Base-by-base conservation (phyloP, 306 rosid species). In the Acacia confusa region DNA sequence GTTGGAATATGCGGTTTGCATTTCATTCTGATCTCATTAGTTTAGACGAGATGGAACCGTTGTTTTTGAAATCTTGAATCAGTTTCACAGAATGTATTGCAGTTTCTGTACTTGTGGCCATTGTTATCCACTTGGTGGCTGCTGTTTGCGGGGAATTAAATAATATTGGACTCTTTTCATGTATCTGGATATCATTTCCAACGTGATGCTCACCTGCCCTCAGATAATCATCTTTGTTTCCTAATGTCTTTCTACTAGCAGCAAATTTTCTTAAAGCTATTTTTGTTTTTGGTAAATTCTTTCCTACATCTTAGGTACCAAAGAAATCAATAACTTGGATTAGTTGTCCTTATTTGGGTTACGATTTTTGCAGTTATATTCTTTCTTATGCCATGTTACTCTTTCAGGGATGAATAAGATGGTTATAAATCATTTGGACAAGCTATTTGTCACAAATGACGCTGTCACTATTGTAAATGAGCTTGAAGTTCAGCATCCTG, bases 401-500 rank as follows among this genome's bases (percentile, higher is more conserved):
- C 75, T 70, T 44, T 70, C 74, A 70, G 75, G 75, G 9, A 17
- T 13, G 97, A 95, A 95, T 86, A 95, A 95, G 88, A 95, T 95
- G 99, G 98, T 95, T 43, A 93, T 93, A 80, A 95, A 93, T 89
- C 99, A 95, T 80, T 84, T 93, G 81, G 99, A 95, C 88, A 95
- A 95, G 88, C 96, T 93, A 16, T 95, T 92, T 81, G 91, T 95
- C 64, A 95, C 99, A 4, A 95, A 95, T 53, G 99, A 95, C 72
- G 98, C 96, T 0, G 97, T 87, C 1, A 95, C 96, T 0, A 93
- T 95, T 74, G 98, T 95, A 55, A 95, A 88, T 63, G 98, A 95
- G 55, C 94, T 95, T 12, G 98, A 95, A 88, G 93, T 95, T 85
- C 98, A 95, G 84, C 99, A 95, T 79, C 98, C 99, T 52, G 98